Evolutionary conservation across 257 asterid species (phyloP), one percentile per base, ranked within the genome.

Genomic region (Capsicum rhomboideum): DNA sequence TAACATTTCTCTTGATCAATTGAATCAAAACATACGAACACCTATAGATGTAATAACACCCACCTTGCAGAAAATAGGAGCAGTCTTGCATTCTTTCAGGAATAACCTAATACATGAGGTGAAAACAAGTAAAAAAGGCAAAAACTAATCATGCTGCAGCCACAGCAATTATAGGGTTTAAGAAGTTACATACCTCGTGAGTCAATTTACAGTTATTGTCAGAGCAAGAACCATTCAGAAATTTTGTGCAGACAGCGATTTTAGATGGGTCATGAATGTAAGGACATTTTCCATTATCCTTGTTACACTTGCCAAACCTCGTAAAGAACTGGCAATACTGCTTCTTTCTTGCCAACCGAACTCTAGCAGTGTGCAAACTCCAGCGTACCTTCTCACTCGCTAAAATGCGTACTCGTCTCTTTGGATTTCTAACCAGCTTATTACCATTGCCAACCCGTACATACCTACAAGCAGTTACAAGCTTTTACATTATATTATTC

Each of bases 51-150:
- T 72, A 53, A 72, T 18, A 84, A 79, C 68, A 52, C 86, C 79
- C 81, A 97, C 99, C 98, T 93, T 92, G 96, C 87, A 95, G 85
- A 88, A 93, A 97, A 86, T 93, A 97, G 28, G 98, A 93, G 88
- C 99, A 97, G 86, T 95, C 99, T 90, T 93, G 95, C 99, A 97
- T 97, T 89, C 98, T 91, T 90, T 97, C 98, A 20, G 98, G 97
- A 64, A 97, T 92, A 83, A 97, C 96, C 99, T 93, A 82, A 26
- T 67, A 86, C 90, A 90, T 13, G 83, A 31, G 77, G 31, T 64
- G 63, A 82, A 79, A 74, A 80, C 83, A 56, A 75, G 68, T 34
- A 13, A 50, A 42, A n/a, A n/a, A 52, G 37, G 23, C 64, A 49
- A 66, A 81, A 52, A 77, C 46, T 26, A 16, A 49, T 75, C 61